These are phyloP conservation scores for Rhexocercosporidium sp. DNA, from an alignment of 2,329 filamentous ascomycete genomes.

Conservation along the genomic window DNA sequence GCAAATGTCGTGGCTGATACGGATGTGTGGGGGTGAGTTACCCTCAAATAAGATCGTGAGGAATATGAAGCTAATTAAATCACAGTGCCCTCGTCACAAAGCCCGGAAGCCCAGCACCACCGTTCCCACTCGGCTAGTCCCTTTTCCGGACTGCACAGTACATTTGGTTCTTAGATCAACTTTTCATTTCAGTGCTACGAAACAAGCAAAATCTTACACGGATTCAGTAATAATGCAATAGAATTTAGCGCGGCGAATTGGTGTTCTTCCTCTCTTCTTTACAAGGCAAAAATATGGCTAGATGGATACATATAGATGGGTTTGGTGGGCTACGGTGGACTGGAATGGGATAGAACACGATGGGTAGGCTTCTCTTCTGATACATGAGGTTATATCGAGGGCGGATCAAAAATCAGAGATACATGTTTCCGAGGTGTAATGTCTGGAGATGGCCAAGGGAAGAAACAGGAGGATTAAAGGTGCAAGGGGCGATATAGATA, in stretches of 20 bases:
- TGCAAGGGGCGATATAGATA: not conserved
- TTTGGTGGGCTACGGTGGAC: not conserved
- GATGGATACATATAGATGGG: slow-evolving; percentile 3
- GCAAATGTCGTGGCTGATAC: slow-evolving; percentile 11
- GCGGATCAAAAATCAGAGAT: not conserved
- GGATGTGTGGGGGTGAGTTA: slow-evolving; percentile 14
- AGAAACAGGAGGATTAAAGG: not conserved
- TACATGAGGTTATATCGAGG: not conserved
- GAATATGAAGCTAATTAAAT: not conserved
- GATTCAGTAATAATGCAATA: not conserved
- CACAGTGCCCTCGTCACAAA: not conserved
- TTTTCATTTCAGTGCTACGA: not conserved
- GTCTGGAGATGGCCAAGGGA: not conserved
- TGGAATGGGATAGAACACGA: not conserved
- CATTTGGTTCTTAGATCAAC: not conserved
- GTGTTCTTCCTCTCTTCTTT: slow-evolving; percentile 1
- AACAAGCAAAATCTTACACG: not conserved
- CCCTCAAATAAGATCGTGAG: not conserved
- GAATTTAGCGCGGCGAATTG: not conserved
- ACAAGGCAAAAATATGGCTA: slow-evolving; percentile 3
- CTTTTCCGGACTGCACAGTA: not conserved
- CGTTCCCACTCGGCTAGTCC: not conserved
- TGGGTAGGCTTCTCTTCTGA: not conserved
- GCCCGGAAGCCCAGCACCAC: not conserved
- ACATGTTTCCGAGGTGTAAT: not conserved